Conservation (phyloP, 495 filamentous ascomycete genomes). For the Penicillium silybi region DNA sequence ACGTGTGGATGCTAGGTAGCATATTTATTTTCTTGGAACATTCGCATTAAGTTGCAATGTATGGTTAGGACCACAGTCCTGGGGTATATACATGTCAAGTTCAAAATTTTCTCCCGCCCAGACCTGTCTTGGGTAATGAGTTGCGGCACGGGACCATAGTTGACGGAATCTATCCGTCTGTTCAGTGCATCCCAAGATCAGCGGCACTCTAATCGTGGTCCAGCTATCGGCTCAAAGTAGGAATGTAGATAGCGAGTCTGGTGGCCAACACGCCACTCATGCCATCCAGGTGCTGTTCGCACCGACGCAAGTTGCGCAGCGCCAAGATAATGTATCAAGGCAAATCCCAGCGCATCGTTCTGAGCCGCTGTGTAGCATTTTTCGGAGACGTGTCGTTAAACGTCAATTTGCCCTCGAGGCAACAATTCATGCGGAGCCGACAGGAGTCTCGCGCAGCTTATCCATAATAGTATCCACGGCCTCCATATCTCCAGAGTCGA, state of each 20-base stretch:
- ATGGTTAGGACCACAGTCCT: background rate
- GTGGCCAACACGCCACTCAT: background rate
- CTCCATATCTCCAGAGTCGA: slow-evolving; percentile 83
- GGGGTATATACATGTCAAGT: slow-evolving; percentile 15
- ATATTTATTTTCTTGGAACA: background rate
- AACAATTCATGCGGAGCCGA: slow-evolving; percentile 25
- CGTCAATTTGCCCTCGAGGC: background rate
- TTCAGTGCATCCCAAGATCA: background rate
- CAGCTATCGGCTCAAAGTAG: background rate
- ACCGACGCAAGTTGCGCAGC: background rate
- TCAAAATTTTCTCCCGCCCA: slow-evolving; percentile 3
- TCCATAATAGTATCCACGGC: slow-evolving; percentile 70
- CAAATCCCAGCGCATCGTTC: background rate
- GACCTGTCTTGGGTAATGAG: background rate
- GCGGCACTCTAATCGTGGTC: background rate
- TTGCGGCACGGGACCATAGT: background rate
- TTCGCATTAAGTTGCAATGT: background rate
- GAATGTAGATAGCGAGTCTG: background rate
- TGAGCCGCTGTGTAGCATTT: background rate
- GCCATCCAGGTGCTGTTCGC: background rate
- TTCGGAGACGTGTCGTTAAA: background rate
- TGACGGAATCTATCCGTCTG: background rate
- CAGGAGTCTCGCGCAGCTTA: slow-evolving; percentile 53
- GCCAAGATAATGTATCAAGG: background rate
- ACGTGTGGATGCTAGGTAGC: background rate